Evolutionary conservation across 1,284 basidiomycete species (phyloP).

Genomic region (Tylopilus orsonianus): DNA sequence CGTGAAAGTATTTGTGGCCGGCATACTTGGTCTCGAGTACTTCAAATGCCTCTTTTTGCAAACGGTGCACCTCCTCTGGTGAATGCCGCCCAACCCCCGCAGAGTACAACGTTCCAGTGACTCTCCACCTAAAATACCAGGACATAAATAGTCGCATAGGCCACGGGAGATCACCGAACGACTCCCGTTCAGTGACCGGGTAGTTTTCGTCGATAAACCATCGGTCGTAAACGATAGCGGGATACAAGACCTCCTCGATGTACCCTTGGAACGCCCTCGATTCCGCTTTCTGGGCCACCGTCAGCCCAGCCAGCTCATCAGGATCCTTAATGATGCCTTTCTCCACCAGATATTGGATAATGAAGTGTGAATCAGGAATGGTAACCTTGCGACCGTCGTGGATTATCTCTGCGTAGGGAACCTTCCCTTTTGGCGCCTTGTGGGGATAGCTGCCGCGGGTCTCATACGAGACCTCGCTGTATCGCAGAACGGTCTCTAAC

Average conservation of each 20-base stretch:
- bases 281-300: constrained; percentile 30
- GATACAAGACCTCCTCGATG: constrained; percentile 33
- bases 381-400: constrained; percentile 22
- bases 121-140: constrained; percentile 25
- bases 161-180: constrained; percentile 18
- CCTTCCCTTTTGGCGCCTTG: constrained; percentile 33
- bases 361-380: constrained; percentile 36
- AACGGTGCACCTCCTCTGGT: constrained; percentile 31
- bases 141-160: constrained; percentile 23
- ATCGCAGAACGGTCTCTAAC: constrained; percentile 33
- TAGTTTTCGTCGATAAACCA: constrained; percentile 33
- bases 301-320: constrained; percentile 29
- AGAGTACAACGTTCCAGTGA: constrained; percentile 18
- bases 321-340: constrained; percentile 28
- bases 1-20: constrained; percentile 28
- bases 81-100: constrained; percentile 34
- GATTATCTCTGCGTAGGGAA: constrained; percentile 34
- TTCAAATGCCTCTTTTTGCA: constrained; percentile 34
- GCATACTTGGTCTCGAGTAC: constrained; percentile 31
- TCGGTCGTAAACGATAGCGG: constrained; percentile 31
- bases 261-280: constrained; percentile 37
- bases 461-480: constrained; percentile 30
- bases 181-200: constrained; percentile 12
- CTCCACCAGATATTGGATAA: constrained; percentile 33
- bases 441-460: constrained; percentile 25